Evolutionary conservation across 2,329 filamentous ascomycete genomes (phyloP).

Genomic region (Talaromyces sp.): DNA sequence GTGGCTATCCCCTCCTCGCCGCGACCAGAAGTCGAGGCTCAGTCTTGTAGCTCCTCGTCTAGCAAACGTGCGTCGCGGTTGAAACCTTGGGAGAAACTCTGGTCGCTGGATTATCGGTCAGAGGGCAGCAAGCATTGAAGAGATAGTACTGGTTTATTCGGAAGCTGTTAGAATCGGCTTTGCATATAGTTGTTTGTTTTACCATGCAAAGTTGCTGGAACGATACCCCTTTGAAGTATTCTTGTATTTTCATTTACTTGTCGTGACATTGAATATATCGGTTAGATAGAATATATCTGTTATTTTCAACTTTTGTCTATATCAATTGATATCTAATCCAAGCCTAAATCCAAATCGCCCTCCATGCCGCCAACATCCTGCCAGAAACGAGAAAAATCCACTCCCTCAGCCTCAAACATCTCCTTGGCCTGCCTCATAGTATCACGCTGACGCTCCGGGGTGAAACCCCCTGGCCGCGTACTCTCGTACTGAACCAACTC

Average conservation of each 20-base stretch:
- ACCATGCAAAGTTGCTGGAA: not conserved
- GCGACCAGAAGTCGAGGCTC: not conserved
- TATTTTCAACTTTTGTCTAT: not conserved
- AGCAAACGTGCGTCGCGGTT: slow-evolving; percentile 8
- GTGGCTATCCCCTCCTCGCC: not conserved
- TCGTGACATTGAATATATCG: not conserved
- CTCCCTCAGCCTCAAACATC: slow-evolving; percentile 66
- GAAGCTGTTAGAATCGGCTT: not conserved
- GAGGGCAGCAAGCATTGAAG: slow-evolving; percentile 9
- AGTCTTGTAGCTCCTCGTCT: not conserved
- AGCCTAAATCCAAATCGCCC: slow-evolving; percentile 23
- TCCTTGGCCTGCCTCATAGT: slow-evolving; percentile 69
- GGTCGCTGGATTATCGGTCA: slow-evolving; percentile 10
- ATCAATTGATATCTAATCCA: slow-evolving; percentile 1
- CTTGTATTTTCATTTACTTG: not conserved
- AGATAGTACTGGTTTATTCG: not conserved
- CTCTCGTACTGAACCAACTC: slow-evolving; percentile 88
- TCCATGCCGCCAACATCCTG: slow-evolving; percentile 61
- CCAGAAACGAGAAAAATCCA: slow-evolving; percentile 82
- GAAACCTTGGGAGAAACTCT: slow-evolving; percentile 11
- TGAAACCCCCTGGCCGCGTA: slow-evolving; percentile 71
- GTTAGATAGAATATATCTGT: not conserved
- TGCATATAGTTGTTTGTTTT: not conserved
- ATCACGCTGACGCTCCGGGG: slow-evolving; percentile 63
- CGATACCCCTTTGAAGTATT: not conserved